Conservation (phyloP, 1,284 basidiomycete species). For the Rhizopogon hawkerae region DNA sequence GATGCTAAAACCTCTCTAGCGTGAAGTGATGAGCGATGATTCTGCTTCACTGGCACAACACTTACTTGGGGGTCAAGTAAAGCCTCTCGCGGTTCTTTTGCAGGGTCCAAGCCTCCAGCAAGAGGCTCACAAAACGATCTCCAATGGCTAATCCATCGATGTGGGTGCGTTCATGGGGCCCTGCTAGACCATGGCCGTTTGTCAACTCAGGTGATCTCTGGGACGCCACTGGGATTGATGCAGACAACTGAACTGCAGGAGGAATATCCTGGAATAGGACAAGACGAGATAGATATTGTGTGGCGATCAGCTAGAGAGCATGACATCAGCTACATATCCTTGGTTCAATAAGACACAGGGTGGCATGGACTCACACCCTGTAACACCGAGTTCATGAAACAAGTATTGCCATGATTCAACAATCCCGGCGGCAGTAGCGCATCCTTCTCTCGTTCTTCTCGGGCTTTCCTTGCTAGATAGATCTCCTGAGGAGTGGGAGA, state of each 20-base stretch:
- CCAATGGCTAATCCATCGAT: constrained; percentile 56
- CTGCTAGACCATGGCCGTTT: constrained; percentile 50
- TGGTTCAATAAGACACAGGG: background rate
- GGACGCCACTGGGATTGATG: constrained; percentile 34
- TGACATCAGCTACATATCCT: constrained; percentile 1
- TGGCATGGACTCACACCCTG: constrained; percentile 43
- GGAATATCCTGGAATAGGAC: constrained; percentile 47
- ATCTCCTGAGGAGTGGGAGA: constrained; percentile 53
- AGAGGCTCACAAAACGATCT: constrained; percentile 48
- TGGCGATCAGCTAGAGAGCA: constrained; percentile 50
- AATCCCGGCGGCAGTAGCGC: constrained; percentile 67
- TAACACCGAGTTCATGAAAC: constrained; percentile 88
- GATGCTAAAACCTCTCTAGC: constrained; percentile 53
- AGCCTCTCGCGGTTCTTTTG: constrained; percentile 44
- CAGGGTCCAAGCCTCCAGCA: constrained; percentile 53
- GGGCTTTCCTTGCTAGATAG: constrained; percentile 46
- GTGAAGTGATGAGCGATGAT: constrained; percentile 6
- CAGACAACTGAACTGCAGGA: constrained; percentile 30
- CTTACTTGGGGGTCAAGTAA: constrained; percentile 55
- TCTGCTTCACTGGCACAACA: background rate
- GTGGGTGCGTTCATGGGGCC: constrained; percentile 42
- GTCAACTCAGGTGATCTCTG: constrained; percentile 57
- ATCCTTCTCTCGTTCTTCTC: constrained; percentile 52
- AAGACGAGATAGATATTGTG: constrained; percentile 51
- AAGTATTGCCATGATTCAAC: constrained; percentile 83